Base-by-base conservation (phyloP, 306 rosid species). In the Begonia masoniana region DNA sequence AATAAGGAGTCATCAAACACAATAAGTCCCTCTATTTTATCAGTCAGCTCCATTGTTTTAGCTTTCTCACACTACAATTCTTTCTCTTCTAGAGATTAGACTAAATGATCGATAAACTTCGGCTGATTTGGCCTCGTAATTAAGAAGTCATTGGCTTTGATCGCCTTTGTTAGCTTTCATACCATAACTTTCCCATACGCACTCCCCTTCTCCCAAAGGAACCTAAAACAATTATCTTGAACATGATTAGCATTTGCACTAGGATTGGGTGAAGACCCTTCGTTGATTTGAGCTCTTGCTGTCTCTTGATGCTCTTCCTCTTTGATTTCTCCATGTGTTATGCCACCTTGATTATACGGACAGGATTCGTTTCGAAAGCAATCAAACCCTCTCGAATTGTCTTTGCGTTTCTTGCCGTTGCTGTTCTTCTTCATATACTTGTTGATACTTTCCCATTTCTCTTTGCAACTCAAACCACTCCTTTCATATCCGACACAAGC, bases 101-200 rank as follows among this genome's bases (percentile, higher is more conserved):
- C 39, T 21, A 21, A 31, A 5, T 5, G 39, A 31, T 31, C 9
- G 39, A 31, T 3, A 31, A 31, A 31, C 39, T 31, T 31, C 0
- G 39, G 39, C 9, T 3, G 39, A 31, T 31, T 31, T 31, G 9
- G 7, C 39, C 9, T 31, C 7, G 9, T 5, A 31, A 31, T 31
- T 31, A 4, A 31, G 1, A 31, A 3, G 39, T 31, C 39, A 31
- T 31, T 31, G 8, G 39, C 39, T 31, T 31, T 31, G 39, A 31
- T 31, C 39, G 7, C 39, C 39, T 31, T 62, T 62, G 75, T 65
- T 73, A 68, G 81, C 68, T 77, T 78, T 85, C 54, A 86, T 41
- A 12, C 79, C 88, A 57, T 77, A 85, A 51, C 74, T 91, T 51
- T 91, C 86, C 96, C 99, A 91, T 80, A 83, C 63, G 9, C 45